Evolutionary conservation across 225 moss, liverwort and hornwort genomes (phyloP).

Genomic region (Ulota crispa): DNA sequence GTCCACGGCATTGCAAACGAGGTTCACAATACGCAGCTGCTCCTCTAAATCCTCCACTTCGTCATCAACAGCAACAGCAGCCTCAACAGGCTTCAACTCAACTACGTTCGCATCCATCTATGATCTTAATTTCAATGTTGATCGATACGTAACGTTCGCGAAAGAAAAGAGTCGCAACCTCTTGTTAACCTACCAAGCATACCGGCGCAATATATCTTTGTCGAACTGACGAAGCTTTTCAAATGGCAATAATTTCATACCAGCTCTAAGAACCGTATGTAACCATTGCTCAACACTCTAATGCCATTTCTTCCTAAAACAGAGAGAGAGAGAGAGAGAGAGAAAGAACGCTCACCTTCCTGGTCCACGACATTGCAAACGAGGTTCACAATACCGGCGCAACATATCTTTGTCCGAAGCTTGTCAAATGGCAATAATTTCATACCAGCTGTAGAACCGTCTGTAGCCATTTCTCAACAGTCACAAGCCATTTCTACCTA

Average conservation of each 20-base stretch:
- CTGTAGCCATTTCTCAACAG: background rate
- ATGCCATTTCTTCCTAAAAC: background rate
- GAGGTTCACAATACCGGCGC: constrained; percentile 34
- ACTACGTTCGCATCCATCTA: background rate
- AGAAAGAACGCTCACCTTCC: constrained; percentile 32
- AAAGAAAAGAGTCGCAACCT: background rate
- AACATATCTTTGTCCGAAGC: no score
- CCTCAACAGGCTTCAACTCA: no score
- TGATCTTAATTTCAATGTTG: background rate
- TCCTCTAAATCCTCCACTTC: constrained; percentile 32
- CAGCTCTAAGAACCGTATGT: background rate
- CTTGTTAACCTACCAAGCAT: background rate
- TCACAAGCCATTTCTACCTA: background rate
- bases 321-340: background rate
- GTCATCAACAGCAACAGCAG: background rate
- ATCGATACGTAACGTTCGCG: background rate
- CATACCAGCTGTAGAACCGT: background rate
- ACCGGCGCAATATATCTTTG: background rate
- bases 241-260: background rate
- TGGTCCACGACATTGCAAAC: constrained; percentile 51
- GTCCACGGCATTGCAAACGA: constrained; percentile 50
- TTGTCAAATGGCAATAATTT: no score
- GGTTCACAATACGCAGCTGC: constrained; percentile 46
- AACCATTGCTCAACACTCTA: background rate
- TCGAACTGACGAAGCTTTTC: background rate